Conservation (phyloP, 306 rosid genomes). For the Elaeagnus macrophylla region DNA sequence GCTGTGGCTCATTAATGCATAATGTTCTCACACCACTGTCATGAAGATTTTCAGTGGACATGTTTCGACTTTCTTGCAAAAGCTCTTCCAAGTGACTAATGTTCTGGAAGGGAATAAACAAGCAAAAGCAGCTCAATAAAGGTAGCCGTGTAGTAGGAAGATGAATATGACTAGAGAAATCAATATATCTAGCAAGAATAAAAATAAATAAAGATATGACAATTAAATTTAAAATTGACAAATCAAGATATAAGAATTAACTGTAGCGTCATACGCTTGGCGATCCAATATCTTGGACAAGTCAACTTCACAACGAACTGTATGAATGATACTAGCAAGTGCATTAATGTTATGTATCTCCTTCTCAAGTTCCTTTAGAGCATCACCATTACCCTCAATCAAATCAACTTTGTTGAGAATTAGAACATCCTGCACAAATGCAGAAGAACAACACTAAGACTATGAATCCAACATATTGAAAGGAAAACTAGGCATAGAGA, state of each 20-base stretch:
- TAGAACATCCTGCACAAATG: slow-evolving; percentile 64
- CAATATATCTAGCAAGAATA: slow-evolving; percentile 10
- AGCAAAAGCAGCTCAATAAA: too few relatives aligned
- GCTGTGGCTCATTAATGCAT: slow-evolving; percentile 48
- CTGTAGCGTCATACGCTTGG: slow-evolving; percentile 61
- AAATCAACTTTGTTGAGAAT: slow-evolving; percentile 97
- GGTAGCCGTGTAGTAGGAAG: slow-evolving; percentile 1
- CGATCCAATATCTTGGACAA: slow-evolving; percentile 66
- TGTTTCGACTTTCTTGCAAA: slow-evolving; percentile 49
- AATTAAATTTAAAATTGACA: slow-evolving; percentile 3
- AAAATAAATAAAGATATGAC: background rate
- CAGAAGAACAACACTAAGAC: slow-evolving; percentile 25
- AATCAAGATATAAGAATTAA: slow-evolving; percentile 25
- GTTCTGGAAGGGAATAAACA: slow-evolving; percentile 27
- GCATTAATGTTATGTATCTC: slow-evolving; percentile 76
- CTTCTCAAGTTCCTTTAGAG: slow-evolving; percentile 64
- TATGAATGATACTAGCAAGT: slow-evolving; percentile 62
- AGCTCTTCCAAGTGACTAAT: slow-evolving; percentile 58
- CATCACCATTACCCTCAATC: slow-evolving; percentile 54
- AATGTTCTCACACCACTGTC: slow-evolving; percentile 75
- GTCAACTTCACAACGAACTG: slow-evolving; percentile 77
- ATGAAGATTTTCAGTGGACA: slow-evolving; percentile 59
- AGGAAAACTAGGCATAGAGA: too few relatives aligned
- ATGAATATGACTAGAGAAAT: slow-evolving; percentile 8
- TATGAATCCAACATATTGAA: background rate